A percentile compares a stretch with the other conserved stretches of the same genome.
Evolutionary conservation across 371 early-diverging fungal genomes (phyloP).

Genomic region (Rhizomucor miehei): DNA sequence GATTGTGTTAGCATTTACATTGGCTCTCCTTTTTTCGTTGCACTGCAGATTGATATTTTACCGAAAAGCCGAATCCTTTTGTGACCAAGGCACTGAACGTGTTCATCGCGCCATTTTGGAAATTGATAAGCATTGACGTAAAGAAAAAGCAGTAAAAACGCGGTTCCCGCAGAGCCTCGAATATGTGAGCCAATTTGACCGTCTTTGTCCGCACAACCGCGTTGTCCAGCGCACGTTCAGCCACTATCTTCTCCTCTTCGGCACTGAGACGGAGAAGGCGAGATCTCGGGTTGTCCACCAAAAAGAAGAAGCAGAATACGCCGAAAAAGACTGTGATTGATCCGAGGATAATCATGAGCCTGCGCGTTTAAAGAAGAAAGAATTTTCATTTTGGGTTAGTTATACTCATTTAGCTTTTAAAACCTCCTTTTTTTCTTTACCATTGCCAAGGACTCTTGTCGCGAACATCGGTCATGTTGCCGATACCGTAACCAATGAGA

Average conservation of each 20-base stretch:
- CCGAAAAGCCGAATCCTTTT: conserved; percentile 24
- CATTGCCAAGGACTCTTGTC: conserved; percentile 51
- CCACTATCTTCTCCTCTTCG: conserved; percentile 12
- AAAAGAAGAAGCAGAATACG: conserved; percentile 13
- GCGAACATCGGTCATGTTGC: conserved; percentile 35
- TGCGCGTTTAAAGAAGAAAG: not conserved
- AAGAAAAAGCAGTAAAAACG: conserved; percentile 22
- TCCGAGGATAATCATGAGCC: conserved; percentile 43
- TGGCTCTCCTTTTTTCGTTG: not conserved
- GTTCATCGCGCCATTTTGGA: conserved; percentile 42
- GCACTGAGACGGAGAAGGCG: conserved; percentile 14
- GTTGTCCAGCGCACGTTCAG: conserved; percentile 15
- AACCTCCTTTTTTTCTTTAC: conserved; percentile 4
- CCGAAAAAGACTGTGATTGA: conserved; percentile 20
- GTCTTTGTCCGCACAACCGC: conserved; percentile 16
- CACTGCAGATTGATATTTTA: conserved; percentile 1
- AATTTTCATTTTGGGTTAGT: not conserved
- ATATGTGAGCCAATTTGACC: conserved; percentile 18
- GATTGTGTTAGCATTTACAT: not conserved
- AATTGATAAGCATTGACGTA: conserved; percentile 20
- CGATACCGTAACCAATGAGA: conserved; percentile 55
- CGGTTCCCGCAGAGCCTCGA: conserved; percentile 23
- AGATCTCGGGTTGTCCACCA: conserved; percentile 17
- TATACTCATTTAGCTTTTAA: not conserved
- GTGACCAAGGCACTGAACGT: conserved; percentile 24